A percentile compares a stretch with the other conserved stretches of the same genome.
phyloP scores from a whole-genome alignment of 208 protist species.

The Lotmaria passim region DNA sequence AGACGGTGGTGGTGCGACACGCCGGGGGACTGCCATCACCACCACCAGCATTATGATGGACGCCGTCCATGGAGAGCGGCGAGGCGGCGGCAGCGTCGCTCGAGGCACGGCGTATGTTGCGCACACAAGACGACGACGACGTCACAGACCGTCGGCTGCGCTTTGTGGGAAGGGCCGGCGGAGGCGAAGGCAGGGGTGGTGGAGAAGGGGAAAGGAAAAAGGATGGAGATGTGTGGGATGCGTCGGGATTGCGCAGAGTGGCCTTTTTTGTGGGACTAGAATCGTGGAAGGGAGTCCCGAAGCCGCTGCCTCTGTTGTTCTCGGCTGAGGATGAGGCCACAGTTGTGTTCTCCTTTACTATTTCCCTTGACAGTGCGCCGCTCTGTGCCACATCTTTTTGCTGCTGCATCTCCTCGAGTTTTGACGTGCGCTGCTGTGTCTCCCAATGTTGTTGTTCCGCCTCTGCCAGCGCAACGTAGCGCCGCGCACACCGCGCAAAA shows the following conservation, averaged over 20 bases:
- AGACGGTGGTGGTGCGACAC: constrained; percentile 29
- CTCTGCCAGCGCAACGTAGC: constrained; percentile 20
- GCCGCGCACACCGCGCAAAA: constrained; percentile 24
- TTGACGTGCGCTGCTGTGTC: neutral
- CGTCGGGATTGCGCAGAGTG: neutral
- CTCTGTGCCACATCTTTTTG: too few species aligned
- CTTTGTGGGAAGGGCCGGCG: neutral
- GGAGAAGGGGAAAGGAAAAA: neutral
- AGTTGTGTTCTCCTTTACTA: too few species aligned
- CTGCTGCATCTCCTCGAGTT: neutral
- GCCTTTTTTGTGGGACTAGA: too few species aligned
- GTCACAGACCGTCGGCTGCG: neutral
- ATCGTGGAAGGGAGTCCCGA: too few species aligned
- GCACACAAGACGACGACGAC: constrained; percentile 20
- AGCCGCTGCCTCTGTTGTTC: too few species aligned
- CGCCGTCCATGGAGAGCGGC: neutral
- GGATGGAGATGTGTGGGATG: neutral
- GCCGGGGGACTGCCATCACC: constrained; percentile 31
- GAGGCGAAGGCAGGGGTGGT: neutral
- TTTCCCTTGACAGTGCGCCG: neutral
- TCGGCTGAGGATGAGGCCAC: too few species aligned
- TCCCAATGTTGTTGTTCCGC: neutral
- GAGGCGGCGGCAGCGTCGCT: too few species aligned
- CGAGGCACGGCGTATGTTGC: neutral
- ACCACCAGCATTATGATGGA: too few species aligned